Percentiles rank a stretch among this genome's conserved stretches.
Evolutionary conservation across 2,329 filamentous ascomycete species (phyloP).

Genomic region (Bimuria novae-zelandiae): DNA sequence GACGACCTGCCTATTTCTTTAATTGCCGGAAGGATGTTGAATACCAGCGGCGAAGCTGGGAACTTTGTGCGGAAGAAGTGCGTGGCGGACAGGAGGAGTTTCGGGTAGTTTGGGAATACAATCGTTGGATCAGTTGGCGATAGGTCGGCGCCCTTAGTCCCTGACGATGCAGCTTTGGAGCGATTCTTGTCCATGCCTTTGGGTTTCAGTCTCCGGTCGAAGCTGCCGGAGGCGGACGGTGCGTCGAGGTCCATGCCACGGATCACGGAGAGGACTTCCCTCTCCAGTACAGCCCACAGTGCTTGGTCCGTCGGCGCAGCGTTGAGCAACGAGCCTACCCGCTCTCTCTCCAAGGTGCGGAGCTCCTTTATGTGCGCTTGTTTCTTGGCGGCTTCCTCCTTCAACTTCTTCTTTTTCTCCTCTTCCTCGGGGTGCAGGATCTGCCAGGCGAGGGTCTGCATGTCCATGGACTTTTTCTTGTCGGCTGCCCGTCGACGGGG

Average conservation of each 20-base stretch:
- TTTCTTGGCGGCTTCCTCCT: slow-evolving; percentile 12
- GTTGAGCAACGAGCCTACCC: slow-evolving; percentile 61
- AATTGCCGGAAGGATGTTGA: slow-evolving; percentile 68
- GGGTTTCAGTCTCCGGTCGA: neutral
- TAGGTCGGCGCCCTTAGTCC: neutral
- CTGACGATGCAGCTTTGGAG: neutral
- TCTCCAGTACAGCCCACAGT: slow-evolving; percentile 69
- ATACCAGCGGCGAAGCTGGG: slow-evolving; percentile 61
- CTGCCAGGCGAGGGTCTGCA: slow-evolving; percentile 22
- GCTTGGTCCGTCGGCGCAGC: slow-evolving; percentile 63
- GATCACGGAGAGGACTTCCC: slow-evolving; percentile 68
- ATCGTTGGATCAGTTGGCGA: slow-evolving; percentile 53
- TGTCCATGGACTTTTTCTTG: slow-evolving; percentile 8
- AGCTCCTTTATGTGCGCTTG: slow-evolving; percentile 18
- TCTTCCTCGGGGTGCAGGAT: slow-evolving; percentile 15
- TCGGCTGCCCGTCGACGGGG: slow-evolving; percentile 4
- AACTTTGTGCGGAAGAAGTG: slow-evolving; percentile 64
- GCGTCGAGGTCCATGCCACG: slow-evolving; percentile 59
- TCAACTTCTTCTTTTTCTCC: slow-evolving; percentile 14
- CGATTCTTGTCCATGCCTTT: neutral
- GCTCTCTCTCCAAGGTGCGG: slow-evolving; percentile 50
- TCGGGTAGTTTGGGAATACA: slow-evolving; percentile 68
- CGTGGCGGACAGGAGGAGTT: slow-evolving; percentile 63
- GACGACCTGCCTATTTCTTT: slow-evolving; percentile 70
- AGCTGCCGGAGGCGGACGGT: neutral